A percentile compares a stretch with the other conserved stretches of the same genome.
Evolutionary conservation across 805 yeast species (phyloP).

Genomic region (Wickerhamiella bombiphila): DNA sequence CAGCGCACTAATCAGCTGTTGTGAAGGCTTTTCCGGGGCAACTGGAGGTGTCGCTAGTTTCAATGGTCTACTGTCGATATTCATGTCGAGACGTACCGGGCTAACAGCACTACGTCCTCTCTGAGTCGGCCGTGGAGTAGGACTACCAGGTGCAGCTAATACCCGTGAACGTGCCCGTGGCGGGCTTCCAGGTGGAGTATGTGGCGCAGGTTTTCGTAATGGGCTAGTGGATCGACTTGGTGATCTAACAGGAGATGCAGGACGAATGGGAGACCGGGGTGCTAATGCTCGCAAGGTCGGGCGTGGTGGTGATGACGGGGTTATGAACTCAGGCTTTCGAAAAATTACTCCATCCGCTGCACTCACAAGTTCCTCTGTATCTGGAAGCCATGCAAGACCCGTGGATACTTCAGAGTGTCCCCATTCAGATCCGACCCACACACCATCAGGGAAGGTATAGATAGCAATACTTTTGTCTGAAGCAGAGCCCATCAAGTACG

Average conservation of each 20-base stretch:
- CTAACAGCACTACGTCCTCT: neutral
- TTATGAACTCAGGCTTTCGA: neutral
- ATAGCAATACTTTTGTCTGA: slow-evolving; percentile 45
- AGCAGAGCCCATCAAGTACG: slow-evolving; percentile 22
- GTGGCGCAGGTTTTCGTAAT: neutral
- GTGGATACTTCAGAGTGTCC: slow-evolving; percentile 43
- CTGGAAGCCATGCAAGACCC: slow-evolving; percentile 23
- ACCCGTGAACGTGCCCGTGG: slow-evolving; percentile 1
- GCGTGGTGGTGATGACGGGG: slow-evolving; percentile 4
- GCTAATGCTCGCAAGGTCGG: slow-evolving; percentile 5
- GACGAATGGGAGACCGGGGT: slow-evolving; percentile 1
- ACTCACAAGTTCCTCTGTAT: slow-evolving; percentile 6
- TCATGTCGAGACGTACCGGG: neutral
- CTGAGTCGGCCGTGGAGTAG: neutral
- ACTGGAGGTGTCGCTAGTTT: neutral
- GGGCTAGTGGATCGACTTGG: neutral
- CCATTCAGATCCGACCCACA: slow-evolving; percentile 38
- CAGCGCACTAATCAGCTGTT: slow-evolving; percentile 6
- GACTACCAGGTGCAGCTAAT: neutral
- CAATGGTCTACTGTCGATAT: neutral
- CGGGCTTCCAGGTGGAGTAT: slow-evolving; percentile 1
- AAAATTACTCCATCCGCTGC: slow-evolving; percentile 13
- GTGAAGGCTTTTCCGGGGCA: neutral
- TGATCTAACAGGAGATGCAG: slow-evolving; percentile 2
- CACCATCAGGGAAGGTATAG: slow-evolving; percentile 34